Conservation (phyloP, 805 yeast species). For the Teunomyces gatunensis region DNA sequence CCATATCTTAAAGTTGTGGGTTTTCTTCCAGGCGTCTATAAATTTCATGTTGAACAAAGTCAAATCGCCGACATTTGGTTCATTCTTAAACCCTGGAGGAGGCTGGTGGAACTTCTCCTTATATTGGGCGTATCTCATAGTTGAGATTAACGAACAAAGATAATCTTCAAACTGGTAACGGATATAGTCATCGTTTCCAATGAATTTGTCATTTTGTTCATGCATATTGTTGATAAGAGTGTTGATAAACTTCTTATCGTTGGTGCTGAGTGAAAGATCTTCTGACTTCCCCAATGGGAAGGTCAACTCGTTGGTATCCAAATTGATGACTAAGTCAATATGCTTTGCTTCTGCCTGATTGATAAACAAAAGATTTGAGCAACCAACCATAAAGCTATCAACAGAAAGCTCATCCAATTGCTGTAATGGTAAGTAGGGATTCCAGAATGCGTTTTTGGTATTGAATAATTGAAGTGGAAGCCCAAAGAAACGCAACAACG, state of each 20-base stretch:
- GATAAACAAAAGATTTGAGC: slow-evolving; percentile 78
- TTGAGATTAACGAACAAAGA: slow-evolving; percentile 67
- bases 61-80: slow-evolving; percentile 23
- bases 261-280: slow-evolving; percentile 28
- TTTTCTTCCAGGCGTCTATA: slow-evolving; percentile 29
- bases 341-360: slow-evolving; percentile 55
- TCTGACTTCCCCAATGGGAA: slow-evolving; percentile 36
- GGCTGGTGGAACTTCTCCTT: slow-evolving; percentile 32
- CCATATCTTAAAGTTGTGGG: slow-evolving; percentile 42
- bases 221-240: slow-evolving; percentile 51
- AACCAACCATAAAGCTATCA: slow-evolving; percentile 72
- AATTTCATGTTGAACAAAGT: slow-evolving; percentile 31
- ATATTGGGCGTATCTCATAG: slow-evolving; percentile 68
- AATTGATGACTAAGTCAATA: slow-evolving; percentile 71
- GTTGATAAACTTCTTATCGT: slow-evolving; percentile 77
- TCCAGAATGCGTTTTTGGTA: slow-evolving; percentile 76
- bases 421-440: slow-evolving; percentile 92
- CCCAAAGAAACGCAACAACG: slow-evolving; percentile 78
- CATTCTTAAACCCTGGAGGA: slow-evolving; percentile 41
- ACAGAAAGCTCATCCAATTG: slow-evolving; percentile 73
- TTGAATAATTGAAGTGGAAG: slow-evolving; percentile 85
- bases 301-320: slow-evolving; percentile 55
- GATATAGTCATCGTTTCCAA: slow-evolving; percentile 74
- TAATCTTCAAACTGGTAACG: slow-evolving; percentile 90
- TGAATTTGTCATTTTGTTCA: slow-evolving; percentile 32